Conservation (phyloP, 2,329 filamentous ascomycete species). For the Phaeosphaeriaceae sp. region DNA sequence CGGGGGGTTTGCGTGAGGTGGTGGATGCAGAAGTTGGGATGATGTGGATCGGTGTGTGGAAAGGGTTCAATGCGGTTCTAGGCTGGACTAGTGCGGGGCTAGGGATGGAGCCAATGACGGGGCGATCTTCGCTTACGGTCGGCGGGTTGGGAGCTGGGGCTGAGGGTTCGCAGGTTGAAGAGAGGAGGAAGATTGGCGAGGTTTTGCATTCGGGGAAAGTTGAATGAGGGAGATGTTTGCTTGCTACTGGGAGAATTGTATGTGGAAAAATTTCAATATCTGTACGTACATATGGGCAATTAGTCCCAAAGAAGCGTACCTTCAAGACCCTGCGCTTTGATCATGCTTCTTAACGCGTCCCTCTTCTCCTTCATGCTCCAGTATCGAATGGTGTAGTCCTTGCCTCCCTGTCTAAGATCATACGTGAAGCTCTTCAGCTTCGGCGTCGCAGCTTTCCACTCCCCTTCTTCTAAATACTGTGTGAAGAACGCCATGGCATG, state of each 20-base stretch:
- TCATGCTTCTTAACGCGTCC: not conserved
- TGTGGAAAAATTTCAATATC: too few species aligned
- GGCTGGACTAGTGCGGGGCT: constrained; percentile 16
- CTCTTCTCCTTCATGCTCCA: not conserved
- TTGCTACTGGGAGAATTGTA: not conserved
- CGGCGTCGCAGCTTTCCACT: not conserved
- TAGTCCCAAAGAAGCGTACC: not conserved
- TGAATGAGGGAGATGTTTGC: too few species aligned
- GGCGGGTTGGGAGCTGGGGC: not conserved
- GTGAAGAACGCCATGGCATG: not conserved
- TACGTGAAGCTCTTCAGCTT: not conserved
- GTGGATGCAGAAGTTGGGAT: constrained; percentile 20
- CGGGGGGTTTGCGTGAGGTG: not conserved
- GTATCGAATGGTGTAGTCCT: not conserved
- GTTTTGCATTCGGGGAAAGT: too few species aligned
- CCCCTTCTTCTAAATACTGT: not conserved
- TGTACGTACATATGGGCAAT: not conserved
- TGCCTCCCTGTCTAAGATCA: not conserved
- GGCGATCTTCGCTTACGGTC: not conserved
- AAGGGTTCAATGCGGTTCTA: constrained; percentile 1
- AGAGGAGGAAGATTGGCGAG: too few species aligned
- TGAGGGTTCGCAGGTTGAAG: not conserved
- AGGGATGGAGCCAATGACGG: constrained; percentile 2
- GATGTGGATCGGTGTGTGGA: not conserved
- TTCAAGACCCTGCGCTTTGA: not conserved